These are phyloP conservation scores for Neophaeococcomyces aloes DNA, from an alignment of 2,329 filamentous ascomycete species.

Conservation along the genomic window DNA sequence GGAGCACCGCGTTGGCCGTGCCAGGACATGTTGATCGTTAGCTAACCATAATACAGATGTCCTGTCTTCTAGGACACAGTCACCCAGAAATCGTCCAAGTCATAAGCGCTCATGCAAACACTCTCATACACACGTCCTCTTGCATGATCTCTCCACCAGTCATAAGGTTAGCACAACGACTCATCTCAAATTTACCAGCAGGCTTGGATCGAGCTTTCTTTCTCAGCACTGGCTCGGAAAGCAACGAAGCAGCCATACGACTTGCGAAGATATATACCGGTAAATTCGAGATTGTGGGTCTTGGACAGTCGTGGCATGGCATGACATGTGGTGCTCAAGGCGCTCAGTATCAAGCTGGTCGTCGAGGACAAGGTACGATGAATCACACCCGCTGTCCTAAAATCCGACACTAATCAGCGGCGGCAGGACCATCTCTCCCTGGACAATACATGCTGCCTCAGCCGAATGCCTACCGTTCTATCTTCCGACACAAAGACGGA, in stretches of 20 bases:
- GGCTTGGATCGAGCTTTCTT: constrained; percentile 48
- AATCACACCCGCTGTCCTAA: too few species aligned
- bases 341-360: constrained; percentile 45
- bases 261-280: constrained; percentile 54
- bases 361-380: constrained; percentile 33
- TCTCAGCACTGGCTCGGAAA: constrained; percentile 47
- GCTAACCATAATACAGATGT: too few species aligned
- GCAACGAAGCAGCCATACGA: constrained; percentile 52
- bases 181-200: constrained; percentile 40
- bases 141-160: constrained; percentile 50
- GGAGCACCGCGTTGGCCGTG: constrained; percentile 17
- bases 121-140: constrained; percentile 49
- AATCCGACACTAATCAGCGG: too few species aligned
- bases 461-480: constrained; percentile 50
- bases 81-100: constrained; percentile 48
- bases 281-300: constrained; percentile 53
- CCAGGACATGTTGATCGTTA: too few species aligned
- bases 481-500: constrained; percentile 49
- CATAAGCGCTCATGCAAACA: constrained; percentile 39
- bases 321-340: constrained; percentile 44
- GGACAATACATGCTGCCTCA: constrained; percentile 48
- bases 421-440: constrained; percentile 30
- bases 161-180: constrained; percentile 40
- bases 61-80: constrained; percentile 47
- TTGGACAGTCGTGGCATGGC: constrained; percentile 53